phyloP scores from a whole-genome alignment of 1,284 basidiomycete species.

The Naganishia sp. region DNA sequence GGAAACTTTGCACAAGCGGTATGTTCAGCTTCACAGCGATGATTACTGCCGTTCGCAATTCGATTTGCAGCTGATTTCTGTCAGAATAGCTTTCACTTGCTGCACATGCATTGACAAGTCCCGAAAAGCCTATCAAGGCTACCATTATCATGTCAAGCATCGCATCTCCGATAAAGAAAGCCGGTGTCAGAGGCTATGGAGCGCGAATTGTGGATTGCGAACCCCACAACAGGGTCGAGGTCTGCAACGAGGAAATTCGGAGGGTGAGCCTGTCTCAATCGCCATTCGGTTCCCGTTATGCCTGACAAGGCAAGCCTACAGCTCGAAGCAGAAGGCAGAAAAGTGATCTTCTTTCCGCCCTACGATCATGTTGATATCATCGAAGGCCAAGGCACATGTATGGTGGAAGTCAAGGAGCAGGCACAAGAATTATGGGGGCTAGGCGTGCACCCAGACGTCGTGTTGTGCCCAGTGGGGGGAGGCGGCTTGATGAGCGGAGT shows the following conservation, averaged over 20 bases:
- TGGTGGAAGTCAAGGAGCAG: constrained; percentile 38
- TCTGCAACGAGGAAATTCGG: constrained; percentile 38
- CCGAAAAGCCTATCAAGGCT: constrained; percentile 19
- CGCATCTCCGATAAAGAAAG: constrained; percentile 41
- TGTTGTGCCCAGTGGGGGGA: constrained; percentile 39
- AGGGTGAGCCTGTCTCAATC: constrained; percentile 32
- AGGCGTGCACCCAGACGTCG: constrained; percentile 22
- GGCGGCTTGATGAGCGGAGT: constrained; percentile 40
- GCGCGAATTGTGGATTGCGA: constrained; percentile 37
- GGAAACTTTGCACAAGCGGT: constrained; percentile 31
- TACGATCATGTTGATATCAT: constrained; percentile 44
- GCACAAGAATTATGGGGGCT: constrained; percentile 21
- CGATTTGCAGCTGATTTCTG: too few species aligned
- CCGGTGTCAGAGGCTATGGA: constrained; percentile 38
- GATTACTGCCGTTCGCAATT: too few species aligned
- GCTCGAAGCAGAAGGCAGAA: constrained; percentile 32
- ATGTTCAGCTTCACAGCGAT: background rate
- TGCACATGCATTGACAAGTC: constrained; percentile 10
- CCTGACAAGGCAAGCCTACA: background rate
- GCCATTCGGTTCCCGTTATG: too few species aligned
- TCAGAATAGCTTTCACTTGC: constrained; percentile 1
- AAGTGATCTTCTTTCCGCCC: constrained; percentile 38
- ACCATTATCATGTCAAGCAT: constrained; percentile 42
- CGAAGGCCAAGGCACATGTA: constrained; percentile 40
- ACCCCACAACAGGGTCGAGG: constrained; percentile 34